Evolutionary conservation across 2,329 filamentous ascomycete genomes (phyloP), one percentile per base, ranked within the genome.

Genomic region (Fusarium nisikadoi): DNA sequence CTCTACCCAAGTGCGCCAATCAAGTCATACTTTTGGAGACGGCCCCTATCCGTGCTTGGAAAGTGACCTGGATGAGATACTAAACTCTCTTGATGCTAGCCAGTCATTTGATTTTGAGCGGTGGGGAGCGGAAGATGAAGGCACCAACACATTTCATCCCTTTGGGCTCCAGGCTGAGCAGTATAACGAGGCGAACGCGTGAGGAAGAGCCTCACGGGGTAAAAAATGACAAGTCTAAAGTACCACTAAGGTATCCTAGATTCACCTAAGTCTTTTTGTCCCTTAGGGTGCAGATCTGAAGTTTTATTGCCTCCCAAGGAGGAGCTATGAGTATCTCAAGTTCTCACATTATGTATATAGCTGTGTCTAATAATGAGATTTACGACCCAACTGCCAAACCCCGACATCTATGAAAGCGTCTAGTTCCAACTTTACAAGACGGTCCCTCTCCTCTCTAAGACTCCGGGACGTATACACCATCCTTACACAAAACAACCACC

Each of bases 401-500:
- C 31, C 13, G 16, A 11, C 47, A 43, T 25, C 23, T 54, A 20
- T 31, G 38, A 29, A 16, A 20, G n/a, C 31, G 19, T 23, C 42
- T 62, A n/a, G 23, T 36, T 36, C 66, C 67, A 39, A 54, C 55
- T 49, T 54, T 55, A 62, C 57, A 58, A 71, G 75, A 71, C 58
- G 71, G 56, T 42, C 73, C 74, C 65, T 56, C 61, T 13, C 55
- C 71, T 65, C 62, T 77, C 80, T 83, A 84, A 70, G 79, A 68
- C 50, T 85, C 83, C 6, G 83, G 83, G 65, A 84, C 81, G 80
- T 90, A 93, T 47, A 98, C 91, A 13, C 90, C 94, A 79, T 97
- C 94, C 79, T 93, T 93, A 83, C 95, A 97, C 67, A 95, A 85
- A 71, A 97, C 86, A 35, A 93, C 93, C n/a, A 98, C 89, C 81